Percentiles rank a stretch among this genome's conserved stretches.
Conservation (phyloP, 768 basidiomycete species). For the Russula foetens region DNA sequence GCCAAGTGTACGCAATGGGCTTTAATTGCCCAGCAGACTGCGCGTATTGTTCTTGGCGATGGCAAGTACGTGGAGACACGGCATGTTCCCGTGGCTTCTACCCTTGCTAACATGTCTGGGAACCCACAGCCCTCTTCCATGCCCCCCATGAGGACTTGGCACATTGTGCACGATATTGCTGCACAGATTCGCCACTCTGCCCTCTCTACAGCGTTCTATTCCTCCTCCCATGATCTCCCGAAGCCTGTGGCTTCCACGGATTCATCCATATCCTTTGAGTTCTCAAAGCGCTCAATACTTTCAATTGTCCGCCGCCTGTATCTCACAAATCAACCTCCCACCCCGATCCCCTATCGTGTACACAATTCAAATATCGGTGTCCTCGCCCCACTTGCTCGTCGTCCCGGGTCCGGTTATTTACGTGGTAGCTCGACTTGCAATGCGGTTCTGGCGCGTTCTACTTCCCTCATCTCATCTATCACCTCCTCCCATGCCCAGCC, state of each 20-base stretch:
- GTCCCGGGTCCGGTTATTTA: constrained; percentile 13
- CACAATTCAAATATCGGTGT: constrained; percentile 11
- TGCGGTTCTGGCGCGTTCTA: constrained; percentile 13
- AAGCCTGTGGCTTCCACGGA: background rate
- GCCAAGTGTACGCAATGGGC: constrained; percentile 16
- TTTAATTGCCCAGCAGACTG: constrained; percentile 17
- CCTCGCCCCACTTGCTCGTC: constrained; percentile 8
- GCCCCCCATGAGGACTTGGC: constrained; percentile 15
- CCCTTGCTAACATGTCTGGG: constrained; percentile 15
- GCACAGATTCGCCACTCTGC: constrained; percentile 11
- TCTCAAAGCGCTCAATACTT: constrained; percentile 10
- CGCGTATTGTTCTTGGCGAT: constrained; percentile 13
- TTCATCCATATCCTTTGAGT: constrained; percentile 9
- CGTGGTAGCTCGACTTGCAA: constrained; percentile 9
- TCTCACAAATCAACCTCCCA: background rate
- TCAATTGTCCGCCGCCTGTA: constrained; percentile 15
- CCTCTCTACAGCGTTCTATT: constrained; percentile 4
- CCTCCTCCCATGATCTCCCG: constrained; percentile 1
- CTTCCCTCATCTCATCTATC: constrained; percentile 15
- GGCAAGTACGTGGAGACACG: constrained; percentile 22
- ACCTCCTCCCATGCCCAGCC: constrained; percentile 1
- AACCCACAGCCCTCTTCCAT: constrained; percentile 7
- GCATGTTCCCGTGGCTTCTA: constrained; percentile 13
- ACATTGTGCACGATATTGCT: constrained; percentile 18
- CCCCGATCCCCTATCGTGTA: background rate